These are phyloP conservation scores for Pholiota microspora DNA, from an alignment of 768 basidiomycete genomes.

Conservation along the genomic window DNA sequence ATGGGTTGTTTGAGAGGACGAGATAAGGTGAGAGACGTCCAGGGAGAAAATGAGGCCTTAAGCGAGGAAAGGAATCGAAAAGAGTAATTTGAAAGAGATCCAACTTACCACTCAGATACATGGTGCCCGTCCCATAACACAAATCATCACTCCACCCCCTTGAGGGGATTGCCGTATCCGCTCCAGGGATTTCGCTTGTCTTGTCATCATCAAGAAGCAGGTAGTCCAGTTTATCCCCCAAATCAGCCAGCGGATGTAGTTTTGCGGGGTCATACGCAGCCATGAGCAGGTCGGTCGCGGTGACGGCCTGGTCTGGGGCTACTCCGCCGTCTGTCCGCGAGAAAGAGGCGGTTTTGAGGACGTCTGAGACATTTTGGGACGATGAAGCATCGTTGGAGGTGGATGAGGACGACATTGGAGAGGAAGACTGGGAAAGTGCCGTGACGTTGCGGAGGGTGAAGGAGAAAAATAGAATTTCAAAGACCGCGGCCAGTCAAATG, in stretches of 20 bases:
- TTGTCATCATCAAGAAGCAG: slow-evolving; percentile 96
- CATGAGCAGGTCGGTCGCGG: slow-evolving; percentile 85
- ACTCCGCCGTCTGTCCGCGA: slow-evolving; percentile 39
- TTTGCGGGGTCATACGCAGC: slow-evolving; percentile 88
- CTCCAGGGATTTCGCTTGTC: slow-evolving; percentile 85
- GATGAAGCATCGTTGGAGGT: slow-evolving; percentile 33
- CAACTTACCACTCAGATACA: slow-evolving; percentile 92
- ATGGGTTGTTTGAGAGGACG: slow-evolving; percentile 50
- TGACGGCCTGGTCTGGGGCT: slow-evolving; percentile 57
- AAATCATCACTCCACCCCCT: slow-evolving; percentile 99
- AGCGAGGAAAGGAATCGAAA: slow-evolving; percentile 48
- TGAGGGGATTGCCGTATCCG: slow-evolving; percentile 87
- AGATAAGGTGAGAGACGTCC: slow-evolving; percentile 69
- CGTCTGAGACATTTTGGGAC: slow-evolving; percentile 44
- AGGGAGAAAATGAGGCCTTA: slow-evolving; percentile 49
- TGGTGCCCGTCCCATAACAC: slow-evolving; percentile 98
- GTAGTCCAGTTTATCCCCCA: slow-evolving; percentile 95
- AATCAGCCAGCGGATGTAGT: slow-evolving; percentile 90
- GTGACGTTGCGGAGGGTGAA: slow-evolving; percentile 15
- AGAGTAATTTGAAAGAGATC: slow-evolving; percentile 63
- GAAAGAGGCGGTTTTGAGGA: slow-evolving; percentile 47
- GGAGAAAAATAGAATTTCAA: slow-evolving; percentile 24
- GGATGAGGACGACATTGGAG: slow-evolving; percentile 30
- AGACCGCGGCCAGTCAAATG: slow-evolving; percentile 19
- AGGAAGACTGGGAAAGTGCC: slow-evolving; percentile 15